These are phyloP conservation scores for Neoboletus magnificus DNA, from an alignment of 768 basidiomycete genomes.

Conservation along the genomic window DNA sequence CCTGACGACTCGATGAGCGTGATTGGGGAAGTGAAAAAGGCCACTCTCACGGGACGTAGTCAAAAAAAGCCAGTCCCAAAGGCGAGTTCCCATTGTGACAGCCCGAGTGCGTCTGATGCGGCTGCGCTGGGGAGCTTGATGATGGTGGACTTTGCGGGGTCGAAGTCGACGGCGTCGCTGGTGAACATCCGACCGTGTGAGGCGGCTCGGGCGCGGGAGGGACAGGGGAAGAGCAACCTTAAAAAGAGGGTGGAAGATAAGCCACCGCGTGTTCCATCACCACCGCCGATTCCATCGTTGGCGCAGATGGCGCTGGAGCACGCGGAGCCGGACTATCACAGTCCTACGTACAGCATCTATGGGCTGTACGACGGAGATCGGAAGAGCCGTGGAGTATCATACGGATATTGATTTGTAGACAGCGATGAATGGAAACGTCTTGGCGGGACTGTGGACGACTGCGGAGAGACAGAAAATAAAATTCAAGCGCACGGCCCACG, in stretches of 20 bases:
- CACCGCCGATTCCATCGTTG: slow-evolving; percentile 68
- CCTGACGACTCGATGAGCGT: slow-evolving; percentile 73
- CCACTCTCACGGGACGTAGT: slow-evolving; percentile 22
- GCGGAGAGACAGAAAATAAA: slow-evolving; percentile 17
- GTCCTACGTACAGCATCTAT: slow-evolving; percentile 82
- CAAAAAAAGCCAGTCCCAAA: slow-evolving; percentile 36
- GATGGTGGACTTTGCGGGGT: slow-evolving; percentile 54
- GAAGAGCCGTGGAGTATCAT: slow-evolving; percentile 42
- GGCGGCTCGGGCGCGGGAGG: slow-evolving; percentile 28
- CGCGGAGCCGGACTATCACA: slow-evolving; percentile 61
- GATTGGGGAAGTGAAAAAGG: slow-evolving; percentile 38
- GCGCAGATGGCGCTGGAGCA: slow-evolving; percentile 73
- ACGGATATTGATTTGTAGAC: slow-evolving; percentile 23
- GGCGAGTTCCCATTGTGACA: slow-evolving; percentile 16
- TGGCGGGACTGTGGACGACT: slow-evolving; percentile 10
- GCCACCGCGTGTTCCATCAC: slow-evolving; percentile 78
- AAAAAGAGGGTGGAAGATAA: slow-evolving; percentile 47
- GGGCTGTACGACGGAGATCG: slow-evolving; percentile 65
- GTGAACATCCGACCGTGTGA: slow-evolving; percentile 30
- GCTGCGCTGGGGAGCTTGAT: slow-evolving; percentile 56
- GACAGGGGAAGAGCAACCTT: slow-evolving; percentile 24
- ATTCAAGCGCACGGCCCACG: background rate
- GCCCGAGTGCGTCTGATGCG: slow-evolving; percentile 34
- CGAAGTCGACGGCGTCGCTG: slow-evolving; percentile 34
- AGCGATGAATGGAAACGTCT: background rate